A percentile compares a stretch with the other conserved stretches of the same genome.
Conservation (phyloP, 768 basidiomycete genomes). For the Tricholoma sp. region DNA sequence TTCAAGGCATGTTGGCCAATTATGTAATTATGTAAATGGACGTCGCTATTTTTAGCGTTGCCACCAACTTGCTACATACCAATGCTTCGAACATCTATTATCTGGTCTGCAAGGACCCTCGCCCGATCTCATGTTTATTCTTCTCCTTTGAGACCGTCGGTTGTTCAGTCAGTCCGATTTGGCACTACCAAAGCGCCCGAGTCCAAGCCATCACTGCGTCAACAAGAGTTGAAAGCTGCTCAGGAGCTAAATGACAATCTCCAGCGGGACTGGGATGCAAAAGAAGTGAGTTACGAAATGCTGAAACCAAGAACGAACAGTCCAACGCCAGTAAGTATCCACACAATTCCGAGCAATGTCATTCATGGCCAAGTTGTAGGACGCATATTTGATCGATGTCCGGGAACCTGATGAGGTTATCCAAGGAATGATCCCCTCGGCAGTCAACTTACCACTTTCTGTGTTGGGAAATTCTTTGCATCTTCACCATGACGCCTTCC, state of each 20-base stretch:
- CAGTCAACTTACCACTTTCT: slow-evolving; percentile 85
- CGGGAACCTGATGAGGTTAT: slow-evolving; percentile 89
- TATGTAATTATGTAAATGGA: no score
- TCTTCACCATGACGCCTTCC: slow-evolving; percentile 50
- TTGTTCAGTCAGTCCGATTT: slow-evolving; percentile 13
- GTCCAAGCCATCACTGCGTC: slow-evolving; percentile 25
- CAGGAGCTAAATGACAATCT: slow-evolving; percentile 33
- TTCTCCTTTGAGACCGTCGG: slow-evolving; percentile 7
- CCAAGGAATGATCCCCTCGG: slow-evolving; percentile 88
- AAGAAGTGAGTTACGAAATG: slow-evolving; percentile 70
- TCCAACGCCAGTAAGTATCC: slow-evolving; percentile 54
- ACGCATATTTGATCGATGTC: slow-evolving; percentile 80
- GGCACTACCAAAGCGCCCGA: slow-evolving; percentile 15
- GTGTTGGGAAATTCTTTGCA: slow-evolving; percentile 65
- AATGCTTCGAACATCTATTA: slow-evolving; percentile 27
- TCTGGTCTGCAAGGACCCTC: slow-evolving; percentile 17
- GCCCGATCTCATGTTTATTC: slow-evolving; percentile 12
- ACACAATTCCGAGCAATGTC: slow-evolving; percentile 1
- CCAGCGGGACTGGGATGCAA: slow-evolving; percentile 74
- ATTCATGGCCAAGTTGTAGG: slow-evolving; percentile 33
- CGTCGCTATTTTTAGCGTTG: no score
- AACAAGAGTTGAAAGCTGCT: slow-evolving; percentile 28
- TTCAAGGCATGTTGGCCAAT: no score
- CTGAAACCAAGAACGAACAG: slow-evolving; percentile 74
- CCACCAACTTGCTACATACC: no score